Evolutionary conservation across 192 early-diverging fungal species (phyloP).

Genomic region (Helicostylum pulchrum): DNA sequence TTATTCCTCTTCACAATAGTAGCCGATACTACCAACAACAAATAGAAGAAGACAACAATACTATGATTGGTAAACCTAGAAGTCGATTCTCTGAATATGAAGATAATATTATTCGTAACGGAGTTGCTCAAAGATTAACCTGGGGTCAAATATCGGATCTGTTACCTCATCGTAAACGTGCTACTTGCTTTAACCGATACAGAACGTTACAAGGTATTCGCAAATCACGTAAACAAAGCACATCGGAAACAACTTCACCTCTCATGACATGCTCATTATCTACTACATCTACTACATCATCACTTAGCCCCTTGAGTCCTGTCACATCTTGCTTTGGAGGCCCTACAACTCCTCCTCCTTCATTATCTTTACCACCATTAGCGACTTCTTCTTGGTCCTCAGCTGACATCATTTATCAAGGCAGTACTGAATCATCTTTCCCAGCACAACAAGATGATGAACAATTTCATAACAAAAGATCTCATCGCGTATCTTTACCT

Average conservation of each 20-base stretch:
- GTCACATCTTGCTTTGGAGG: not conserved
- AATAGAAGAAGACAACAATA: not conserved
- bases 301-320: constrained; percentile 2
- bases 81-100: constrained; percentile 33
- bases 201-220: constrained; percentile 35
- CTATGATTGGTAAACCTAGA: constrained; percentile 22
- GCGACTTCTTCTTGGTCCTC: too few species aligned
- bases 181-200: constrained; percentile 39
- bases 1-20: not conserved
- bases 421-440: constrained; percentile 13
- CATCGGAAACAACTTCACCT: not conserved
- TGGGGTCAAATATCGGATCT: constrained; percentile 37
- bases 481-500: not conserved
- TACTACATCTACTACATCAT: not conserved
- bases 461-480: too few species aligned
- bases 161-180: constrained; percentile 36
- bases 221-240: constrained; percentile 27
- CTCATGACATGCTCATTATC: not conserved
- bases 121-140: constrained; percentile 34
- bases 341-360: not conserved
- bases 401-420: too few species aligned
- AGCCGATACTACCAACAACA: not conserved
- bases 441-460: not conserved
- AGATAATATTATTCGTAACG: constrained; percentile 34
- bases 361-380: not conserved